Conservation (phyloP, 257 asterid species). For the Nicotiana obtusifolia region DNA sequence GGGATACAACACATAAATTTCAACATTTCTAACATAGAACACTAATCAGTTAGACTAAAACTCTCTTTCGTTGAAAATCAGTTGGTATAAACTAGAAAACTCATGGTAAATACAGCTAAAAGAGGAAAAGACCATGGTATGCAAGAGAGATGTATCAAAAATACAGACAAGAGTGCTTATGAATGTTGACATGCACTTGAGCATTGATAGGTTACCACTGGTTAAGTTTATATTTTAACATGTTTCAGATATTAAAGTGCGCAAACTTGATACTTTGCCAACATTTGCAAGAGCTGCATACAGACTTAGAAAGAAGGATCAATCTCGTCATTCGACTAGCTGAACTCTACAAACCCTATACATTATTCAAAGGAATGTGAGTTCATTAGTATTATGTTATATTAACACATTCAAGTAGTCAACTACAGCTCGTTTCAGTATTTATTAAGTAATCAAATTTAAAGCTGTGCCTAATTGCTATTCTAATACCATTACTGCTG, state of each 20-base stretch:
- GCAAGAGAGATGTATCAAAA: not conserved
- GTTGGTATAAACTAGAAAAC: not conserved
- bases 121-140: not conserved
- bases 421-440: too few species aligned
- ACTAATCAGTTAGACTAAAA: too few species aligned
- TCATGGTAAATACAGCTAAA: not conserved
- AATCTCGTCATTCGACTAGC: not conserved
- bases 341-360: constrained; percentile 14
- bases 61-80: not conserved
- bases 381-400: not conserved
- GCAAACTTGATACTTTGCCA: constrained; percentile 15
- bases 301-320: not conserved
- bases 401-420: too few species aligned
- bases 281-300: not conserved
- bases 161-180: not conserved
- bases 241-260: constrained; percentile 12
- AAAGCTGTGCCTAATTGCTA: not conserved
- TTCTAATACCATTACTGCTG: not conserved
- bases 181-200: not conserved
- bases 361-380: constrained; percentile 18
- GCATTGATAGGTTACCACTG: not conserved
- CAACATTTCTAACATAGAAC: too few species aligned
- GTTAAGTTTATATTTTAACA: not conserved
- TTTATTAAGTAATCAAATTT: not conserved
- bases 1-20: too few species aligned